These are phyloP conservation scores for Sarocladium oryzae DNA, from an alignment of 2,329 filamentous ascomycete genomes.

Conservation along the genomic window DNA sequence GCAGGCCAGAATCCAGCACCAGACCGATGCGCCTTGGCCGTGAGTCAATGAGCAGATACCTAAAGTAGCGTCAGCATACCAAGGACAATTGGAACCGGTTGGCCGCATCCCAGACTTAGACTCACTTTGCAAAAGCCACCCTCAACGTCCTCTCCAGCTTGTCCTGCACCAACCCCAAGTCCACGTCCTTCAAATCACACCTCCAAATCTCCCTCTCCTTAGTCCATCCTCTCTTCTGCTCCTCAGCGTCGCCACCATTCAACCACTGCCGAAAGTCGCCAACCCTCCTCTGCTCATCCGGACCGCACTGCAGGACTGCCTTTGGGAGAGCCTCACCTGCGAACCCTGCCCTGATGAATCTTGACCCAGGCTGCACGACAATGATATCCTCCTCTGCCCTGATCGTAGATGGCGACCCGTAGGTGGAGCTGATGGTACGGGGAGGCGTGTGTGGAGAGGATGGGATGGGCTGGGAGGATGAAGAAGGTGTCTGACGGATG, in stretches of 20 bases:
- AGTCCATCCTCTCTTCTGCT: slow-evolving; percentile 41
- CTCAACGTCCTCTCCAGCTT: slow-evolving; percentile 78
- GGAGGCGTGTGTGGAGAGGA: slow-evolving; percentile 56
- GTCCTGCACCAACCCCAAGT: slow-evolving; percentile 76
- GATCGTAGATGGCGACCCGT: slow-evolving; percentile 54
- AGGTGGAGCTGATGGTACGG: slow-evolving; percentile 45
- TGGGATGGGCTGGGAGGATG: slow-evolving; percentile 25
- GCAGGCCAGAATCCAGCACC: slow-evolving; percentile 69
- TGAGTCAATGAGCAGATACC: slow-evolving; percentile 63
- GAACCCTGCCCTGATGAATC: slow-evolving; percentile 76
- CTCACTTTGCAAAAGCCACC: slow-evolving; percentile 74
- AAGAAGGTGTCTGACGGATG: slow-evolving; percentile 41
- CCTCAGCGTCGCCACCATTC: slow-evolving; percentile 17
- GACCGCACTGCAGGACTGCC: slow-evolving; percentile 61
- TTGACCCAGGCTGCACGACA: slow-evolving; percentile 75
- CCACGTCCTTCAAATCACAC: slow-evolving; percentile 63
- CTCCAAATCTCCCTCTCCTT: slow-evolving; percentile 69
- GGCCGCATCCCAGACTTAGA: slow-evolving; percentile 26
- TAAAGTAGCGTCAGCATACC: slow-evolving; percentile 20
- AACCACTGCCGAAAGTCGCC: slow-evolving; percentile 77
- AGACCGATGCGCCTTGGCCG: slow-evolving; percentile 69
- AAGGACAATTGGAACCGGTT: no score
- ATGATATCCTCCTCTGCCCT: slow-evolving; percentile 77
- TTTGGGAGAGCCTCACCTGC: slow-evolving; percentile 78
- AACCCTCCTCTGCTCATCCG: slow-evolving; percentile 66